These are phyloP conservation scores for Grosmannia clavigera DNA, from an alignment of 2,329 filamentous ascomycete genomes.

Conservation along the genomic window DNA sequence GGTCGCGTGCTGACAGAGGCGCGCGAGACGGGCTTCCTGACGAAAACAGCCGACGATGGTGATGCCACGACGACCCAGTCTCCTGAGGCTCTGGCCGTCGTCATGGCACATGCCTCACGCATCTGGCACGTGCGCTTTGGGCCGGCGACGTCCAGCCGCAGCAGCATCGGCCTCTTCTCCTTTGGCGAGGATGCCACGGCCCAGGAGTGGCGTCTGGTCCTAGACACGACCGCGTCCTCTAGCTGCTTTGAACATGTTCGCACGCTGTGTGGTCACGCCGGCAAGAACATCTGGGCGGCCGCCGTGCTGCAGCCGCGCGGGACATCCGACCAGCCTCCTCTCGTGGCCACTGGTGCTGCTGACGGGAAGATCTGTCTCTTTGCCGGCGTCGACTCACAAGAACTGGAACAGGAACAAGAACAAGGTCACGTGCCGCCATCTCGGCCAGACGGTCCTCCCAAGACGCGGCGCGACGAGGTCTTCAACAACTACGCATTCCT, in stretches of 20 bases:
- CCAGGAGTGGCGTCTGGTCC: constrained; percentile 53
- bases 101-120: constrained; percentile 77
- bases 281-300: constrained; percentile 85
- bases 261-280: constrained; percentile 55
- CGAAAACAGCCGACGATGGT: neutral
- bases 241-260: constrained; percentile 34
- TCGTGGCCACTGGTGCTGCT: constrained; percentile 67
- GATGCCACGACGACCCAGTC: constrained; percentile 10
- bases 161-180: constrained; percentile 42
- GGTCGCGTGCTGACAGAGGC: constrained; percentile 16
- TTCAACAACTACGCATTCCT: constrained; percentile 43
- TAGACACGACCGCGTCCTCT: constrained; percentile 16
- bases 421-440: neutral
- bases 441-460: neutral
- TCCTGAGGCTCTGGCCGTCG: constrained; percentile 47
- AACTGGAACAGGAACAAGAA: too few relatives aligned
- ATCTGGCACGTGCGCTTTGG: constrained; percentile 77
- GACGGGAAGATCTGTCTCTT: constrained; percentile 58
- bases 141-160: neutral
- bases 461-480: constrained; percentile 5
- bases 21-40: constrained; percentile 48
- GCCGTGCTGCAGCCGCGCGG: constrained; percentile 23
- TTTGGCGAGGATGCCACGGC: constrained; percentile 76
- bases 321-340: constrained; percentile 10
- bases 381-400: constrained; percentile 3